phyloP scores from a whole-genome alignment of 2,329 filamentous ascomycete species.

The Ascochyta rabiei region DNA sequence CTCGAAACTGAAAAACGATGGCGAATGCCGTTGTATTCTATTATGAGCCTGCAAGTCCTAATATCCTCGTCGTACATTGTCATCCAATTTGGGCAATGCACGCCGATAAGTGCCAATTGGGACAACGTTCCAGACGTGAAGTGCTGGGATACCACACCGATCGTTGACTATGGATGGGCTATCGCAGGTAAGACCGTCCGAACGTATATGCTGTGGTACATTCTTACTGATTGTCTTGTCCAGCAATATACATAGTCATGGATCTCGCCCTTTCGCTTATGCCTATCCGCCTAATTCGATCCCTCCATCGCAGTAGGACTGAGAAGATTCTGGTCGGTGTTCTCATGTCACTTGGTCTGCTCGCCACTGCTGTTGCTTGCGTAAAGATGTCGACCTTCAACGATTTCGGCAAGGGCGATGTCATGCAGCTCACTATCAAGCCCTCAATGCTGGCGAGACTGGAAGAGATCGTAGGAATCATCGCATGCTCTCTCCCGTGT shows the following conservation, averaged over 20 bases:
- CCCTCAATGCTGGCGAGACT: conserved; percentile 35
- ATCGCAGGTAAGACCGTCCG: conserved; percentile 23
- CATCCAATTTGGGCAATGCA: conserved; percentile 37
- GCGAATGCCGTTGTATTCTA: conserved; percentile 27
- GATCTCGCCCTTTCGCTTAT: conserved; percentile 35
- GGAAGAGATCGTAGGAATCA: conserved; percentile 37
- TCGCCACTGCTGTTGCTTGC: conserved; percentile 30
- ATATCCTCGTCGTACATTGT: conserved; percentile 32
- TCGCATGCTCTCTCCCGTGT: conserved; percentile 32
- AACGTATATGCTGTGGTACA: background rate
- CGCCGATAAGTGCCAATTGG: conserved; percentile 31
- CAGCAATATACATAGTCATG: conserved; percentile 34
- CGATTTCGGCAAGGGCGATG: conserved; percentile 30
- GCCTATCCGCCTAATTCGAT: conserved; percentile 32
- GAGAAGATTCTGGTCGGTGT: conserved; percentile 35
- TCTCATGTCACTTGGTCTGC: conserved; percentile 31
- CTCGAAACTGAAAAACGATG: conserved; percentile 28
- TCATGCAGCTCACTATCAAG: conserved; percentile 32
- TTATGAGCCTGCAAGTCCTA: conserved; percentile 30
- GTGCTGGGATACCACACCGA: conserved; percentile 29
- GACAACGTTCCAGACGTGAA: conserved; percentile 27
- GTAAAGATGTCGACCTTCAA: conserved; percentile 36
- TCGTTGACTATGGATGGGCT: conserved; percentile 34
- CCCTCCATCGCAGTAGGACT: conserved; percentile 24
- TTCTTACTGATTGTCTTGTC: background rate